Evolutionary conservation across 139 green algal genomes (phyloP).

Genomic region (Tetradesmus lagerheimii): DNA sequence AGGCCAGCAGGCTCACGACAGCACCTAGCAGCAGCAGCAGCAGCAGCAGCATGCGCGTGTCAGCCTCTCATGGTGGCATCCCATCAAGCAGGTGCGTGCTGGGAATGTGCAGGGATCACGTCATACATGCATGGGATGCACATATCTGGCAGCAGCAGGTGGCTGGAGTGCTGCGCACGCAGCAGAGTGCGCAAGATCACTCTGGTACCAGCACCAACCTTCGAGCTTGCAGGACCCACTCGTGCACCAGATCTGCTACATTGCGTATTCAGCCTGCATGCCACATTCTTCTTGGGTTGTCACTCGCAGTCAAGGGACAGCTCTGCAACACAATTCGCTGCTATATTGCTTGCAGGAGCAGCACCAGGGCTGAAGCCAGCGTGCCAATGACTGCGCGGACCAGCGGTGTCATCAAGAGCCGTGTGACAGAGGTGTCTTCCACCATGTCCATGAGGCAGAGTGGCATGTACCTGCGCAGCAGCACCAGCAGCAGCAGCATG

Average conservation of each 20-base stretch:
- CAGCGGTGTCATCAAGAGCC: constrained; percentile 11
- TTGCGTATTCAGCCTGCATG: neutral
- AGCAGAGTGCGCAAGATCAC: neutral
- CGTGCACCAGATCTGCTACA: neutral
- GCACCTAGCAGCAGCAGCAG: neutral
- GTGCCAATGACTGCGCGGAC: constrained; percentile 6
- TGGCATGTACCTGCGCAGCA: constrained; percentile 2
- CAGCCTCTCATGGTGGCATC: neutral
- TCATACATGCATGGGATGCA: no score
- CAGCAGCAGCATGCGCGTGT: neutral
- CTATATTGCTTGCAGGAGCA: constrained; percentile 8
- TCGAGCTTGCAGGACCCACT: no score
- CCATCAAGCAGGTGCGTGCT: constrained; percentile 19
- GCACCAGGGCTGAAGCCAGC: neutral
- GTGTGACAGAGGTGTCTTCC: constrained; percentile 12
- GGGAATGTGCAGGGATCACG: neutral
- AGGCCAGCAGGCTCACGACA: constrained; percentile 7
- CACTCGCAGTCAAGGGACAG: no score
- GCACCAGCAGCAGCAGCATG: neutral
- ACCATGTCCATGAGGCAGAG: constrained; percentile 30
- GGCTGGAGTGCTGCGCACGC: neutral
- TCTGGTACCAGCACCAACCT: no score
- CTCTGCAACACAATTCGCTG: neutral
- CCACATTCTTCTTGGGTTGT: neutral
- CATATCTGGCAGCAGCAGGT: neutral